Evolutionary conservation across 495 filamentous ascomycete species (phyloP).

Genomic region (Hyaloscypha variabilis): DNA sequence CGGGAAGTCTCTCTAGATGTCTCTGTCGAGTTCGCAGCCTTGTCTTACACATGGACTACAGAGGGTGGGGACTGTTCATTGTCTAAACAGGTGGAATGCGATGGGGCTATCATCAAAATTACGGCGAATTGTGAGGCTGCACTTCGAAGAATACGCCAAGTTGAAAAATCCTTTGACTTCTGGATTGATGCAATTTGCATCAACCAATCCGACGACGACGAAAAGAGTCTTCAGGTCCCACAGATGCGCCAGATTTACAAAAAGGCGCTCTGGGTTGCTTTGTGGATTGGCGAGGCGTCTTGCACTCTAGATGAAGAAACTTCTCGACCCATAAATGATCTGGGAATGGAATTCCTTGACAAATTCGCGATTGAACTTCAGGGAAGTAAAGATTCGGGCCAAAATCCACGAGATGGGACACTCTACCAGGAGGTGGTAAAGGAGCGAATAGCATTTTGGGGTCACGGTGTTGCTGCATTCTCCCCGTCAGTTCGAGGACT

Average conservation of each 20-base stretch:
- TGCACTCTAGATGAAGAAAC: slow-evolving; percentile 2
- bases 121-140: neutral
- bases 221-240: neutral
- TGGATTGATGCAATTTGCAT: slow-evolving; percentile 1
- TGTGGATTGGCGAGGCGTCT: neutral
- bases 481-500: neutral
- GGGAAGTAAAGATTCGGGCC: slow-evolving; percentile 1
- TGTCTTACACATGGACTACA: slow-evolving; percentile 1
- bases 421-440: neutral
- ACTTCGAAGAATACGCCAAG: neutral
- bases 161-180: neutral
- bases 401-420: neutral
- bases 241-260: neutral
- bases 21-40: neutral
- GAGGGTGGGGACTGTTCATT: neutral
- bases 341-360: neutral
- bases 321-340: neutral
- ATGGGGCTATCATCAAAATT: neutral
- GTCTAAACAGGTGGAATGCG: neutral
- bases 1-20: neutral
- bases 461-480: neutral
- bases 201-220: neutral
- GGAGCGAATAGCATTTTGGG: neutral
- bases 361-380: neutral
- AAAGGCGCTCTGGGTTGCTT: neutral